Percentiles rank a stretch among this genome's conserved stretches.
Conservation (phyloP, 352 stramenopile species). For the Blastocystis hominis region DNA sequence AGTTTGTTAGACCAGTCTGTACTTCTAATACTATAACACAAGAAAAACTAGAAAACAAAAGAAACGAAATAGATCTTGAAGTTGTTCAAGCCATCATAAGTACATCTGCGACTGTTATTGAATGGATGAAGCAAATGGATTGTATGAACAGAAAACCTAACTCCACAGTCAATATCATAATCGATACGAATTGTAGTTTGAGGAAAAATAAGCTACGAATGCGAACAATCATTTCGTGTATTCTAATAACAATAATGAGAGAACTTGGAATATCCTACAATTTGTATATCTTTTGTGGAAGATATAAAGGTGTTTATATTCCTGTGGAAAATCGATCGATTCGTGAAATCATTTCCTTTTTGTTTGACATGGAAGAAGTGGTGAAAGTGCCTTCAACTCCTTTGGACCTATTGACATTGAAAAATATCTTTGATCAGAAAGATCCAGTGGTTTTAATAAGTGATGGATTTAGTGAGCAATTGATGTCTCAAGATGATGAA, state of each 20-base stretch:
- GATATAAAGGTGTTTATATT: no score
- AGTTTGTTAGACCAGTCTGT: background rate
- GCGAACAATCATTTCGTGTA: no score
- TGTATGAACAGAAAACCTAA: background rate
- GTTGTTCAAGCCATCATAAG: background rate
- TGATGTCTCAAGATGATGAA: background rate
- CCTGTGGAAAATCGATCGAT: no score
- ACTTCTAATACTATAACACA: background rate
- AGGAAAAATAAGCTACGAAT: no score
- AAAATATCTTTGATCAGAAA: background rate
- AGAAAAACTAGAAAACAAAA: background rate
- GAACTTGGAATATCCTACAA: no score
- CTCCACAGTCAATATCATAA: background rate
- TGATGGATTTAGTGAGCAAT: slow-evolving; percentile 53
- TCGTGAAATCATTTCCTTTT: no score
- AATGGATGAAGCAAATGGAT: background rate
- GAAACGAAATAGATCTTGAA: background rate
- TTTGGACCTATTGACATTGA: background rate
- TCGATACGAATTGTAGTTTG: slow-evolving; percentile 11
- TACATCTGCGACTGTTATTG: background rate
- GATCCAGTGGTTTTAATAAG: background rate
- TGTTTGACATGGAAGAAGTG: no score
- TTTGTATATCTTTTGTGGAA: no score
- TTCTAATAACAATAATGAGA: no score
- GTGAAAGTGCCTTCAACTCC: slow-evolving; percentile 34